Evolutionary conservation across 2,329 filamentous ascomycete species (phyloP).

Genomic region (Ophiosphaerella narmari): DNA sequence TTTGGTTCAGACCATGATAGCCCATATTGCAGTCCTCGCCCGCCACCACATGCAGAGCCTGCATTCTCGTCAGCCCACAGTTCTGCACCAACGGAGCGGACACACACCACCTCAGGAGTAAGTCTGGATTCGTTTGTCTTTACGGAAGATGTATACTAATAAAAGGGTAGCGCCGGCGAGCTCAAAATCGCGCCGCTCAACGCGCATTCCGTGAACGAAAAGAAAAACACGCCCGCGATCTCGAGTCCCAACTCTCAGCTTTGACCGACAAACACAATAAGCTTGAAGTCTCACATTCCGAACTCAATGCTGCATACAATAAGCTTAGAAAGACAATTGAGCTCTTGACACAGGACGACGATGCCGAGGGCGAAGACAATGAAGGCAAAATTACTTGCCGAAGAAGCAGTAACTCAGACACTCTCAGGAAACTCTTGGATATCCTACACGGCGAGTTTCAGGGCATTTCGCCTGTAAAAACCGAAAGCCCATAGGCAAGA

Average conservation of each 20-base stretch:
- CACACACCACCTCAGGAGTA: slow-evolving; percentile 48
- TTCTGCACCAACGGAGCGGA: slow-evolving; percentile 32
- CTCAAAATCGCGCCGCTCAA: slow-evolving; percentile 66
- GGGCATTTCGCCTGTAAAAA: slow-evolving; percentile 25
- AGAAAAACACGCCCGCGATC: slow-evolving; percentile 67
- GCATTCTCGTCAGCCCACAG: slow-evolving; percentile 21
- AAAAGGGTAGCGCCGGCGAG: slow-evolving; percentile 56
- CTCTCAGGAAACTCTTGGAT: slow-evolving; percentile 44
- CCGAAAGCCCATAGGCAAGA: slow-evolving; percentile 14
- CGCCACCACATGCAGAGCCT: slow-evolving; percentile 31
- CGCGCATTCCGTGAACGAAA: slow-evolving; percentile 66
- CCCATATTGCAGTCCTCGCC: slow-evolving; percentile 45
- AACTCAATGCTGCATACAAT: slow-evolving; percentile 46
- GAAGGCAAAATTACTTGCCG: slow-evolving; percentile 24
- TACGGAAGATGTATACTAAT: slow-evolving; percentile 9
- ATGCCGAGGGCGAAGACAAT: slow-evolving; percentile 35
- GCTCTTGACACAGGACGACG: slow-evolving; percentile 42
- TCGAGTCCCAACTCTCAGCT: slow-evolving; percentile 61
- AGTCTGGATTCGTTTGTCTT: slow-evolving; percentile 6
- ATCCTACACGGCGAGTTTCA: slow-evolving; percentile 47
- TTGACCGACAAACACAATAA: slow-evolving; percentile 61
- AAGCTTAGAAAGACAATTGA: slow-evolving; percentile 48
- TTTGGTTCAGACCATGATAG: slow-evolving; percentile 47
- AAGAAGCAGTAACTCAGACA: slow-evolving; percentile 40
- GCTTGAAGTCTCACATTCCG: slow-evolving; percentile 59